Percentiles rank a stretch among this genome's conserved stretches.
Evolutionary conservation across 805 yeast genomes (phyloP).

Genomic region (Candida germanica): DNA sequence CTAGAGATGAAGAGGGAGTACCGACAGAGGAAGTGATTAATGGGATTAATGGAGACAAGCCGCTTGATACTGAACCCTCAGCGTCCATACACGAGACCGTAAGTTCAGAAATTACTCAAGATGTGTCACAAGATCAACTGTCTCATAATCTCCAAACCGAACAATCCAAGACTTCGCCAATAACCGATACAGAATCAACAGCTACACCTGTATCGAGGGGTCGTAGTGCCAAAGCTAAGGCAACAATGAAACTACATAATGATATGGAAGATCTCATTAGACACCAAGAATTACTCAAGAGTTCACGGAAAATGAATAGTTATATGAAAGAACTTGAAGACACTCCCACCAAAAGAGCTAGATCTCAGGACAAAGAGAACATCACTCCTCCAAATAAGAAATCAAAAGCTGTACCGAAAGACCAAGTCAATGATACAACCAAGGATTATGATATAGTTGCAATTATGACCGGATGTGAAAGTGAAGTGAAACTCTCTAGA

Average conservation of each 20-base stretch:
- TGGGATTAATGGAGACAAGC: neutral
- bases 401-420: constrained; percentile 11
- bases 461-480: constrained; percentile 66
- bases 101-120: neutral
- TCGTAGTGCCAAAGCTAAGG: constrained; percentile 64
- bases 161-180: neutral
- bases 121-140: neutral
- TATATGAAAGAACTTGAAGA: constrained; percentile 34
- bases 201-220: constrained; percentile 15
- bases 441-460: constrained; percentile 4
- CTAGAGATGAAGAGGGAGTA: neutral
- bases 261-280: constrained; percentile 67
- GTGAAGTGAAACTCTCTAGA: constrained; percentile 32
- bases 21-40: neutral
- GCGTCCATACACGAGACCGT: no score
- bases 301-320: constrained; percentile 38
- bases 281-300: constrained; percentile 51
- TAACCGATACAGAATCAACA: neutral
- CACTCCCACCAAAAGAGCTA: constrained; percentile 8
- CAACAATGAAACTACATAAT: constrained; percentile 61
- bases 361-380: constrained; percentile 11
- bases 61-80: no score
- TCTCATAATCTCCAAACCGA: neutral
- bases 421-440: neutral
- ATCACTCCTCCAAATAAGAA: constrained; percentile 14